Evolutionary conservation across 2,329 filamentous ascomycete species (phyloP), one percentile per base, ranked within the genome.

Genomic region (Hypoxylon sp.): DNA sequence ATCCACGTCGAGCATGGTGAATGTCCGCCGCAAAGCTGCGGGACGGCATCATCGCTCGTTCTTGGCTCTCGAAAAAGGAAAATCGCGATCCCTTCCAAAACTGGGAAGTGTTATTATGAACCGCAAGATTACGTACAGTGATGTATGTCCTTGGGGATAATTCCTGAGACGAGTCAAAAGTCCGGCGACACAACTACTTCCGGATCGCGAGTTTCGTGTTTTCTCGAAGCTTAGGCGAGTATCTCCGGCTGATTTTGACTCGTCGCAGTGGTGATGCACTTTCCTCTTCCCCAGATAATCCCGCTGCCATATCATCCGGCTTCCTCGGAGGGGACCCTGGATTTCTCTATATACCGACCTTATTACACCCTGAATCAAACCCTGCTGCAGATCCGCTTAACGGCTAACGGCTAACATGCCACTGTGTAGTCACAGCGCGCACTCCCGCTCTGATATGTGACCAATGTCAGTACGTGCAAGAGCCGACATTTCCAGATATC

Each of bases 171-270:
- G 52, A 64, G 67, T 43, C 41, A 61, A 60, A 63, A 23, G 52
- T 52, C 61, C 69, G 69, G 69, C 61, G 19, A 68, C 67, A 71
- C 43, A 71, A 70, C 52, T 63, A 71, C 67, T 57, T 61, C 67
- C 69, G 69, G 51, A 64, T 37, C 41, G 57, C 53, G 60, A 45
- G 34, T 61, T 43, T 63, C 23, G 34, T 47, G 12, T 53, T 29
- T 67, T 62, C 60, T 64, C 61, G 63, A 66, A 65, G 48, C 61
- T 59, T 60, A 61, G 60, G 56, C 60, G 55, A 66, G 53, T 57
- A 51, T 51, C 39, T 52, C 62, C 64, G 69, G 64, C 46, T 58
- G 57, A 41, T 68, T 68, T 51, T 60, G 58, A 62, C 56, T 63
- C 54, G 64, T 65, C 56, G 54, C 14, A 45, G 30, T 43, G 21